Conservation (phyloP, 2,329 filamentous ascomycete genomes). For the Chaetomiaceae sp. region DNA sequence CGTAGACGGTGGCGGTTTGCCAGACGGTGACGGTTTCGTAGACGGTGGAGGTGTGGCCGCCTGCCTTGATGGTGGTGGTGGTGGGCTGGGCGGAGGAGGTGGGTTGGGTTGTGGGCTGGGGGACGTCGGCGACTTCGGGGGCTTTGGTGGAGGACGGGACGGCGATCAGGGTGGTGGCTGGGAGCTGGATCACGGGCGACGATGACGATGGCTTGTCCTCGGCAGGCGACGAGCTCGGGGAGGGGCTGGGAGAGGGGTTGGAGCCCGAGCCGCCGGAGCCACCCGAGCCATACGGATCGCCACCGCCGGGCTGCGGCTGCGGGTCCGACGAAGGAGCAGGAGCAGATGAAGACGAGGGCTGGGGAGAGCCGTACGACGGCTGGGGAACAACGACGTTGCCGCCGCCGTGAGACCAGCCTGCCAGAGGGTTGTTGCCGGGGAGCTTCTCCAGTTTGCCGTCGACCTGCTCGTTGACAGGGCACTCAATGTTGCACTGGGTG, state of each 20-base stretch:
- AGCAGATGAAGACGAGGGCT: not conserved
- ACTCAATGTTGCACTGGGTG: slow-evolving; percentile 47
- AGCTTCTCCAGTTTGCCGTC: slow-evolving; percentile 43
- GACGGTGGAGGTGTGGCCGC: slow-evolving; percentile 17
- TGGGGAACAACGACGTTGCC: slow-evolving; percentile 11
- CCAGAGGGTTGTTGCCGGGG: slow-evolving; percentile 53
- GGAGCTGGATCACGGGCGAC: slow-evolving; percentile 1
- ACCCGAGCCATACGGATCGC: no score
- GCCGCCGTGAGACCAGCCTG: slow-evolving; percentile 42
- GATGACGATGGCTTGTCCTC: slow-evolving; percentile 1
- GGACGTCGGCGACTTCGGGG: slow-evolving; percentile 3
- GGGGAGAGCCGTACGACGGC: not conserved
- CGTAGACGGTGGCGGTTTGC: slow-evolving; percentile 37
- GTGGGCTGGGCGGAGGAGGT: not conserved
- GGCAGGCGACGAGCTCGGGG: not conserved
- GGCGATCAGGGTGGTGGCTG: slow-evolving; percentile 17
- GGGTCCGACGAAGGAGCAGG: not conserved
- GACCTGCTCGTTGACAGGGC: slow-evolving; percentile 44
- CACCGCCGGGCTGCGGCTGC: not conserved
- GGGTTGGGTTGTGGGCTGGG: not conserved
- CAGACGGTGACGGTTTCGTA: slow-evolving; percentile 42
- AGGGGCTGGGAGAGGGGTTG: slow-evolving; percentile 8
- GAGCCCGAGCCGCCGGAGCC: slow-evolving; percentile 10
- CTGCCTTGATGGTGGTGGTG: not conserved
- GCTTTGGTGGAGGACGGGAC: not conserved